Conservation (phyloP, 495 filamentous ascomycete genomes). For the Tuber microsphaerosporum region DNA sequence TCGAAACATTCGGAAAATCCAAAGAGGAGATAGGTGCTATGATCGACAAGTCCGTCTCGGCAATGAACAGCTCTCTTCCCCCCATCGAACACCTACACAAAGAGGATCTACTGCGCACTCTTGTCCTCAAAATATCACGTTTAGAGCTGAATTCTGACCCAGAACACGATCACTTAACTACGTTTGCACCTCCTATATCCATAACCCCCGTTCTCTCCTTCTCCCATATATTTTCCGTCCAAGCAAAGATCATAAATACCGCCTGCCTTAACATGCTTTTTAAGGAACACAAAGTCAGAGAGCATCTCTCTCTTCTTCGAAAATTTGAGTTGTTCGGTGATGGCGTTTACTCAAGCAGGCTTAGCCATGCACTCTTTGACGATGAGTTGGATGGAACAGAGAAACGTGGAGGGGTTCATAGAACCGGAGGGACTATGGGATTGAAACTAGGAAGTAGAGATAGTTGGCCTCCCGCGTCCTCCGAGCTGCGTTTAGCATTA, state of each 20-base stretch:
- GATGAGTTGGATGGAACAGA: conserved; percentile 77
- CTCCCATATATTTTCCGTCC: conserved; percentile 61
- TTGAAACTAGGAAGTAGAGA: conserved; percentile 67
- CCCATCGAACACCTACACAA: conserved; percentile 17
- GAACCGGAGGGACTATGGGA: conserved; percentile 67
- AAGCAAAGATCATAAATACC: conserved; percentile 68
- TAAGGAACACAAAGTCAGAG: conserved; percentile 60
- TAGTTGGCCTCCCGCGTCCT: conserved; percentile 87
- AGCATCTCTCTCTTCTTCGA: conserved; percentile 69
- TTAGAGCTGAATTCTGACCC: conserved; percentile 6
- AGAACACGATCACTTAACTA: conserved; percentile 33
- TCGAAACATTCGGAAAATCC: conserved; percentile 49
- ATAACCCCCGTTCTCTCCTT: conserved; percentile 69
- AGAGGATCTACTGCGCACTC: conserved; percentile 21
- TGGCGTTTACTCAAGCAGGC: conserved; percentile 68
- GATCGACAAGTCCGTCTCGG: conserved; percentile 50
- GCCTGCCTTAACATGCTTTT: conserved; percentile 76
- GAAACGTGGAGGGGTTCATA: conserved; percentile 57
- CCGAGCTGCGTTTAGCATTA: conserved; percentile 77
- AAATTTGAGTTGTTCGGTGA: conserved; percentile 78
- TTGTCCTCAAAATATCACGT: conserved; percentile 36
- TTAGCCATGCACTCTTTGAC: conserved; percentile 79
- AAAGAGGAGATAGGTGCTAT: conserved; percentile 48
- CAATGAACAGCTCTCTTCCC: conserved; percentile 30
- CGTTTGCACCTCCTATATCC: conserved; percentile 63